Evolutionary conservation across 352 stramenopile genomes (phyloP).

Genomic region (Pythium folliculosum): DNA sequence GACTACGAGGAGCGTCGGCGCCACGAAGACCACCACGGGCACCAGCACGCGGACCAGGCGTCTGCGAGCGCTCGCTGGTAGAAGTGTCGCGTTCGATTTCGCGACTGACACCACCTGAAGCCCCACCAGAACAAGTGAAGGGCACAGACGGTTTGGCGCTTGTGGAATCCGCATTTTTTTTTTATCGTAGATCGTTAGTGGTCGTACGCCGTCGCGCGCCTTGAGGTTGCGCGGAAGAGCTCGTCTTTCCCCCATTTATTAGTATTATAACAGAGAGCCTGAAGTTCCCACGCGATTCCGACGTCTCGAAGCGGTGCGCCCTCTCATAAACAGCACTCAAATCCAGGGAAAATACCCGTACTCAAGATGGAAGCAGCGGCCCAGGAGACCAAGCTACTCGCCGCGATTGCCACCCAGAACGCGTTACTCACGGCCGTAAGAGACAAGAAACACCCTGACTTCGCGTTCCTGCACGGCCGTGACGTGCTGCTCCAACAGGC

Average conservation of each 20-base stretch:
- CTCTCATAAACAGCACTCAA: background rate
- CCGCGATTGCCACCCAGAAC: conserved; percentile 14
- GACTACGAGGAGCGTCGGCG: conserved; percentile 74
- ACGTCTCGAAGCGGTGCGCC: background rate
- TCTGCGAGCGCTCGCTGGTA: conserved; percentile 5
- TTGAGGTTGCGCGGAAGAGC: background rate
- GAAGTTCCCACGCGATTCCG: no score
- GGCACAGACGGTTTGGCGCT: background rate
- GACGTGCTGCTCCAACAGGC: conserved; percentile 39
- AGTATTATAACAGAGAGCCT: background rate
- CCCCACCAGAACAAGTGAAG: background rate
- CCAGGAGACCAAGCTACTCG: conserved; percentile 19
- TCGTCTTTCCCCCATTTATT: background rate
- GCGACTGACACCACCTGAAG: background rate
- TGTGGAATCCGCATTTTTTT: background rate
- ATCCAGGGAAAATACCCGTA: background rate
- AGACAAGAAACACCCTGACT: conserved; percentile 43
- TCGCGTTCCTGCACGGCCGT: conserved; percentile 39
- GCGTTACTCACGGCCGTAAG: conserved; percentile 31
- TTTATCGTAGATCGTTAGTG: background rate
- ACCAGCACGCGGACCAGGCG: conserved; percentile 1
- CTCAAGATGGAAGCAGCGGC: background rate
- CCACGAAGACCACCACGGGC: conserved; percentile 12
- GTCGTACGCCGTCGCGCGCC: background rate
- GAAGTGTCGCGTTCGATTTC: background rate